phyloP scores from a whole-genome alignment of 2,329 filamentous ascomycete genomes.

The Paecilomyces niveus region DNA sequence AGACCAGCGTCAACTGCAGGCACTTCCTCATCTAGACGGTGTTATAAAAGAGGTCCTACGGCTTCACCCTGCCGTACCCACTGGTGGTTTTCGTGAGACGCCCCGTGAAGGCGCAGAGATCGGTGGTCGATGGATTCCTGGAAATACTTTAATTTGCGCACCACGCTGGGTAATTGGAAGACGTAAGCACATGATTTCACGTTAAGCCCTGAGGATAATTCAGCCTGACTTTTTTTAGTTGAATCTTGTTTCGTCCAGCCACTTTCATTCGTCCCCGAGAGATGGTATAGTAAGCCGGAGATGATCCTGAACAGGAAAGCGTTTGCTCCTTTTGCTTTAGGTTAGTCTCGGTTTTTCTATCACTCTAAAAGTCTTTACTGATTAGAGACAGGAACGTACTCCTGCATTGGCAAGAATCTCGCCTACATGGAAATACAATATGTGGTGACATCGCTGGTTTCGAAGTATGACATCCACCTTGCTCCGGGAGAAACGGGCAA shows the following conservation, averaged over 20 bases:
- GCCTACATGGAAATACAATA: slow-evolving; percentile 18
- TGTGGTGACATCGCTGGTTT: slow-evolving; percentile 12
- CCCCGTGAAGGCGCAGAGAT: slow-evolving; percentile 33
- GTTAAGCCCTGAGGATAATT: no score
- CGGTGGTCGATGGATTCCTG: slow-evolving; percentile 28
- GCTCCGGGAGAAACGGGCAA: slow-evolving; percentile 17
- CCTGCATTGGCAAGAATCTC: slow-evolving; percentile 22
- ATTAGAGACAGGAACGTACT: slow-evolving; percentile 13
- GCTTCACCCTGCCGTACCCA: slow-evolving; percentile 31
- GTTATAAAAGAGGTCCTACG: slow-evolving; percentile 36
- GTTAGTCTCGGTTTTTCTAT: no score
- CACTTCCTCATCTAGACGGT: slow-evolving; percentile 10
- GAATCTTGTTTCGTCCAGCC: slow-evolving; percentile 15
- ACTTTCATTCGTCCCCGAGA: slow-evolving; percentile 31
- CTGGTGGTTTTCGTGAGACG: slow-evolving; percentile 29
- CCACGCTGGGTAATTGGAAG: slow-evolving; percentile 19
- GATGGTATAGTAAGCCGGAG: slow-evolving; percentile 28
- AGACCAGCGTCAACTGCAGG: no score
- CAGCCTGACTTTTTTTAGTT: not conserved
- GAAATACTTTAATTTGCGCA: slow-evolving; percentile 26
- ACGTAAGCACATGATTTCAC: slow-evolving; percentile 1
- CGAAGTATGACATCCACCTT: slow-evolving; percentile 17
- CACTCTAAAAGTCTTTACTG: no score
- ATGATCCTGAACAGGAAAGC: slow-evolving; percentile 24
- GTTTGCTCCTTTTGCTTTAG: slow-evolving; percentile 23